These are phyloP conservation scores for Dioscorea cayenensis DNA, from an alignment of 116 monocot genomes.

Conservation along the genomic window DNA sequence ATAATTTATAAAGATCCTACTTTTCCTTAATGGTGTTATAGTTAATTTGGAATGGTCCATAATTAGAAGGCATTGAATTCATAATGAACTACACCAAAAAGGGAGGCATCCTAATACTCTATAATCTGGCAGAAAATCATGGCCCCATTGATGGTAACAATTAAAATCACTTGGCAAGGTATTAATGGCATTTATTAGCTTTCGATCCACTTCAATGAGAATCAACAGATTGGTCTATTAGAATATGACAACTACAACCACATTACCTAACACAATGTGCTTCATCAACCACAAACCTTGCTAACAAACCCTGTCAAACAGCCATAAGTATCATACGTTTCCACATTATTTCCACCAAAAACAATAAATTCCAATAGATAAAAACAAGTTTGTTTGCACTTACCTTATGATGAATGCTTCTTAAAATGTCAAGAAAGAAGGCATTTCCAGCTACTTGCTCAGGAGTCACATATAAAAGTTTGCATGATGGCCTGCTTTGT, in stretches of 20 bases:
- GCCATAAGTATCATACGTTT: slow-evolving; percentile 8
- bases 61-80: too few relatives aligned
- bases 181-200: background rate
- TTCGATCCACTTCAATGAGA: background rate
- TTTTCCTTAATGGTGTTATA: too few relatives aligned
- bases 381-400: background rate
- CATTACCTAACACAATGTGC: slow-evolving; percentile 97
- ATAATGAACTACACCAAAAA: too few relatives aligned
- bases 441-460: slow-evolving; percentile 76
- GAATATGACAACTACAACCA: background rate
- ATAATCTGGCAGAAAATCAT: slow-evolving; percentile 97
- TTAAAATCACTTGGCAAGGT: background rate
- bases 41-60: too few relatives aligned
- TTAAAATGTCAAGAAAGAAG: slow-evolving; percentile 55
- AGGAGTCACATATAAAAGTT: slow-evolving; percentile 92
- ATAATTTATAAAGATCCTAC: too few relatives aligned
- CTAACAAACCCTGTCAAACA: slow-evolving; percentile 55
- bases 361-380: background rate
- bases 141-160: slow-evolving; percentile 62
- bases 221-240: background rate
- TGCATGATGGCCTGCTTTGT: slow-evolving; percentile 75
- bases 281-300: slow-evolving; percentile 97
- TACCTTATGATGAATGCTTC: slow-evolving; percentile 79
- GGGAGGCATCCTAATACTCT: slow-evolving; percentile 72
- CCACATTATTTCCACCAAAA: slow-evolving; percentile 4